Conservation (phyloP, 2,329 filamentous ascomycete genomes). For the Neonectria faginata region DNA sequence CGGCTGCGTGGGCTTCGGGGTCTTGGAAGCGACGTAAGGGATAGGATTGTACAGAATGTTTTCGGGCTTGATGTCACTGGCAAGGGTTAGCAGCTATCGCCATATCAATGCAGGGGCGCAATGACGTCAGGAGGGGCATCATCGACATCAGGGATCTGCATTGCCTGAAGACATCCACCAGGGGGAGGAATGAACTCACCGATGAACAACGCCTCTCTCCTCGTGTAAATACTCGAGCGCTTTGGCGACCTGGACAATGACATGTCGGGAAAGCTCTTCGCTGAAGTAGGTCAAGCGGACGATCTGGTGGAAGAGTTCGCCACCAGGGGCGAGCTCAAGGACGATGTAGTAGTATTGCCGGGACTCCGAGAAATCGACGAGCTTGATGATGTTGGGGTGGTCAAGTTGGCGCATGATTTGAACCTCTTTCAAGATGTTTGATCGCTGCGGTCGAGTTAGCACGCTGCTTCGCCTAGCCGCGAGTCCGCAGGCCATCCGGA, state of each 20-base stretch:
- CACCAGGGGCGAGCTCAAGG: constrained; percentile 92
- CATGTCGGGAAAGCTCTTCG: constrained; percentile 92
- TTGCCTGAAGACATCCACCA: constrained; percentile 10
- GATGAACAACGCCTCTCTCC: constrained; percentile 94
- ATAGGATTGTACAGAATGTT: constrained; percentile 94
- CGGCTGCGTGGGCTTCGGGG: constrained; percentile 82
- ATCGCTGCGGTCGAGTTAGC: constrained; percentile 72
- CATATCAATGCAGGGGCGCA: constrained; percentile 35
- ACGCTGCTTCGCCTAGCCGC: constrained; percentile 32
- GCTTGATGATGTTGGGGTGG: constrained; percentile 94
- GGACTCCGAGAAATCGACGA: constrained; percentile 94
- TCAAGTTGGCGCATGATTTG: constrained; percentile 98
- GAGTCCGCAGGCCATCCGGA: constrained; percentile 34
- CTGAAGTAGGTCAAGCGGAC: constrained; percentile 98
- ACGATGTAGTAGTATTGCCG: constrained; percentile 98
- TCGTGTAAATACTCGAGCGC: constrained; percentile 95
- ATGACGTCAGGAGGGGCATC: constrained; percentile 48
- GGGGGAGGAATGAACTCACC: constrained; percentile 68
- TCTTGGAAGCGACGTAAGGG: constrained; percentile 81
- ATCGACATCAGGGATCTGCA: constrained; percentile 19
- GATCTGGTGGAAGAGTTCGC: constrained; percentile 98
- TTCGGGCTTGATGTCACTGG: constrained; percentile 96
- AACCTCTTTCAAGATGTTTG: constrained; percentile 98
- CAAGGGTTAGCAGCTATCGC: constrained; percentile 36
- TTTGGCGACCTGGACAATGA: constrained; percentile 94